Conservation (phyloP, 2,329 filamentous ascomycete species). For the Fusarium coffeatum region DNA sequence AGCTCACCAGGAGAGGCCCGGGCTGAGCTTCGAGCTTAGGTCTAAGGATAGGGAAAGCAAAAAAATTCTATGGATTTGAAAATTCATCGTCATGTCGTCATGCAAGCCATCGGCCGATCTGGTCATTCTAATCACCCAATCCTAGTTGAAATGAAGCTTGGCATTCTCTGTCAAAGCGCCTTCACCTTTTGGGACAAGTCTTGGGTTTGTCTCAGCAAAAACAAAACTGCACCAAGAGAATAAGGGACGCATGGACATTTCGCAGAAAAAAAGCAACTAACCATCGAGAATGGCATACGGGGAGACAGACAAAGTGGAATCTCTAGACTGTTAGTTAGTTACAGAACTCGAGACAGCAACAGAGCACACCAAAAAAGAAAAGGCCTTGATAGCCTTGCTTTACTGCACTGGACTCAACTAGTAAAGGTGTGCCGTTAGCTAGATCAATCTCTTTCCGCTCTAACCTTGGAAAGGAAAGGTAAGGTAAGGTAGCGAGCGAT, state of each 20-base stretch:
- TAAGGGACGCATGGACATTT: neutral
- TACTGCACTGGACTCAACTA: neutral
- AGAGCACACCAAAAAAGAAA: neutral
- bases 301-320: conserved; percentile 10
- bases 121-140: conserved; percentile 21
- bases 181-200: conserved; percentile 35
- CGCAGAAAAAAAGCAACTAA: conserved; percentile 18
- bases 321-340: neutral
- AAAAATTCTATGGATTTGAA: neutral
- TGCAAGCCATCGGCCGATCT: conserved; percentile 42
- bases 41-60: conserved; percentile 9
- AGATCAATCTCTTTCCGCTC: neutral
- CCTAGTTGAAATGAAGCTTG: conserved; percentile 42
- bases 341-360: neutral
- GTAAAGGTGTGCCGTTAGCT: conserved; percentile 36
- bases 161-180: conserved; percentile 28
- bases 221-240: conserved; percentile 2
- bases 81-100: conserved; percentile 36
- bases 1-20: conserved; percentile 24
- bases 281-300: conserved; percentile 19
- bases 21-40: conserved; percentile 20
- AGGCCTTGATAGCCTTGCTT: conserved; percentile 18
- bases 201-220: neutral
- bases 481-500: conserved; percentile 16
- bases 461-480: conserved; percentile 26